Percentiles rank a stretch among this genome's conserved stretches.
Conservation (phyloP, 441 rosid species). For the Isatis lusitanica region DNA sequence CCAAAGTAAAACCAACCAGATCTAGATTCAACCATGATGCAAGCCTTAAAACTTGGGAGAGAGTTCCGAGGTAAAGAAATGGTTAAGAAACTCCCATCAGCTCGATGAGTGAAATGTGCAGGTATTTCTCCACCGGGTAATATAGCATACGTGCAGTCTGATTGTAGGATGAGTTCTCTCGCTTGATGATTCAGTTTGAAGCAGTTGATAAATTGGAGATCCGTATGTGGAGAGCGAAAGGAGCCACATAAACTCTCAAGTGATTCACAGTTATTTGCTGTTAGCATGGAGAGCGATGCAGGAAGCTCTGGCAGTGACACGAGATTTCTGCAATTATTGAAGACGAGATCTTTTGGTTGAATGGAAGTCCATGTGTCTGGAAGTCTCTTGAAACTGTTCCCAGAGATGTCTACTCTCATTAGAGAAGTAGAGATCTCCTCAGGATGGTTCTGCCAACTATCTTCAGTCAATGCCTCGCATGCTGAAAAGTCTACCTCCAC, state of each 20-base stretch:
- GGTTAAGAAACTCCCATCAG: neutral
- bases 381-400: neutral
- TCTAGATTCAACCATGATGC: neutral
- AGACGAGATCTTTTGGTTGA: neutral
- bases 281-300: neutral
- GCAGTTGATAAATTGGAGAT: constrained; percentile 11
- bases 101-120: neutral
- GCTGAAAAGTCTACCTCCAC: neutral
- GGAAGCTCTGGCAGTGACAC: constrained; percentile 5
- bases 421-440: neutral
- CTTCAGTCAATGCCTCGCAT: neutral
- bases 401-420: neutral
- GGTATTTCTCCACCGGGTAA: neutral
- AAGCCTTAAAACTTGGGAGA: neutral
- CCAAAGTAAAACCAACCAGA: neutral
- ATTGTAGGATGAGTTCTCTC: neutral
- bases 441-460: neutral
- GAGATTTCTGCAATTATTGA: neutral
- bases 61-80: neutral
- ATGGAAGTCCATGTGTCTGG: constrained; percentile 5
- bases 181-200: neutral
- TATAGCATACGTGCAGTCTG: neutral
- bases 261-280: neutral
- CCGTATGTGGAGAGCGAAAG: neutral
- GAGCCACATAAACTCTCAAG: neutral